Evolutionary conservation across 257 asterid genomes (phyloP).

Genomic region (Scutellaria baicalensis): DNA sequence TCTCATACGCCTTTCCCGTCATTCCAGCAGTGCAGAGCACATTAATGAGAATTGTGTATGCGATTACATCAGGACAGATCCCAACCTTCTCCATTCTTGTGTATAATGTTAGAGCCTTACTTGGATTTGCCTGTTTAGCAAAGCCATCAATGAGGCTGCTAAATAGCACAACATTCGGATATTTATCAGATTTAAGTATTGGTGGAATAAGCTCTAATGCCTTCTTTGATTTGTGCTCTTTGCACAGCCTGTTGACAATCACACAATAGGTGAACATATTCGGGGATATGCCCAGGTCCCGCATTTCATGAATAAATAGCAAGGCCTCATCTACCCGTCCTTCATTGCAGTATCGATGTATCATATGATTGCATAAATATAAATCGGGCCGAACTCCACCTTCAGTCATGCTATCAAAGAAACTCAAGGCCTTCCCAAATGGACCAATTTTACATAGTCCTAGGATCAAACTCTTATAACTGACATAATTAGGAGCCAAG

Average conservation of each 20-base stretch:
- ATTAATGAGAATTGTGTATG: conserved; percentile 43
- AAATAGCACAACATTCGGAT: not conserved
- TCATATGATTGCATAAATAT: conserved; percentile 28
- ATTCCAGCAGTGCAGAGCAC: not conserved
- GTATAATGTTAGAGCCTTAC: conserved; percentile 36
- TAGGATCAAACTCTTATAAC: conserved; percentile 27
- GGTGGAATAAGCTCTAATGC: conserved; percentile 49
- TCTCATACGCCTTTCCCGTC: too few species aligned
- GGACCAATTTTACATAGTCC: conserved; percentile 40
- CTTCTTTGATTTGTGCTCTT: conserved; percentile 30
- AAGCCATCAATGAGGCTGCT: conserved; percentile 48
- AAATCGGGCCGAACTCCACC: conserved; percentile 19
- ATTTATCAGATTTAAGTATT: conserved; percentile 41
- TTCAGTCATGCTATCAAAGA: conserved; percentile 26
- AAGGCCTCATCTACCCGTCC: too few species aligned
- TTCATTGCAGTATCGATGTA: not conserved
- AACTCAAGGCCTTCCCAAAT: conserved; percentile 25
- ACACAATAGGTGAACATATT: conserved; percentile 26
- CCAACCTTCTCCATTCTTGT: conserved; percentile 41
- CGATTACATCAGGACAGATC: conserved; percentile 34
- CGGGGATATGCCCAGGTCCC: conserved; percentile 21
- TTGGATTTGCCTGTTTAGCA: conserved; percentile 32
- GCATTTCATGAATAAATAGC: too few species aligned
- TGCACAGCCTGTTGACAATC: conserved; percentile 36
- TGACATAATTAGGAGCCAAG: conserved; percentile 32